Evolutionary conservation across 2,329 filamentous ascomycete genomes (phyloP).

Genomic region (Penicillium sp.): DNA sequence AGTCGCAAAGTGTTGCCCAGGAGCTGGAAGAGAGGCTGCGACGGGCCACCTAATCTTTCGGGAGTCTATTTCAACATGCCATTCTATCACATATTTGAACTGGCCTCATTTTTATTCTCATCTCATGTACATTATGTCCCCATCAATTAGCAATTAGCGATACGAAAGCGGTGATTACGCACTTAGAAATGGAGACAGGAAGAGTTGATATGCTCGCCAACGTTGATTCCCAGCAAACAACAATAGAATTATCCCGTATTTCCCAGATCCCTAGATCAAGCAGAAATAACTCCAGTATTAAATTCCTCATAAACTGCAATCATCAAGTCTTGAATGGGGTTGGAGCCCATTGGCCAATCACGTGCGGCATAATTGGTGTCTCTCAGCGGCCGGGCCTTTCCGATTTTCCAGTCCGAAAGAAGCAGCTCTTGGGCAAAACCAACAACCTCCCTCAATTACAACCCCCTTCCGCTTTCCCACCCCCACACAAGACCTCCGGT

Average conservation of each 20-base stretch:
- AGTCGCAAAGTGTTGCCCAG: slow-evolving; percentile 73
- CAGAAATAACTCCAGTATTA: neutral
- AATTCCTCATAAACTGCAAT: neutral
- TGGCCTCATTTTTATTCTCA: neutral
- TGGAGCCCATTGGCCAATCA: slow-evolving; percentile 37
- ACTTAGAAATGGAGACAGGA: slow-evolving; percentile 5
- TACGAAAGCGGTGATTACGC: slow-evolving; percentile 11
- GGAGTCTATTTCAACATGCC: neutral
- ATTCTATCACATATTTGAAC: neutral
- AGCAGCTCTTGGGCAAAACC: slow-evolving; percentile 37
- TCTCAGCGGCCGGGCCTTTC: slow-evolving; percentile 42
- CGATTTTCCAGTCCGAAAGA: slow-evolving; percentile 42
- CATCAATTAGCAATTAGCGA: slow-evolving; percentile 14
- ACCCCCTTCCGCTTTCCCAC: slow-evolving; percentile 28
- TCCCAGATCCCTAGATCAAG: neutral
- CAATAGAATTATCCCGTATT: no score
- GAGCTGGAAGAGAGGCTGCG: slow-evolving; percentile 64
- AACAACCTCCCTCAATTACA: slow-evolving; percentile 35
- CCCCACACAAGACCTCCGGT: slow-evolving; percentile 29
- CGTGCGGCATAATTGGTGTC: slow-evolving; percentile 40
- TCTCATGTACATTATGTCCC: slow-evolving; percentile 20
- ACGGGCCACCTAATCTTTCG: slow-evolving; percentile 26
- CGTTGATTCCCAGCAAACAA: neutral
- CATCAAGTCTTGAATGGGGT: neutral
- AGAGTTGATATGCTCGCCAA: neutral